Evolutionary conservation across 257 asterid species (phyloP), one percentile per base, ranked within the genome.

Genomic region (Primulina tabacum): DNA sequence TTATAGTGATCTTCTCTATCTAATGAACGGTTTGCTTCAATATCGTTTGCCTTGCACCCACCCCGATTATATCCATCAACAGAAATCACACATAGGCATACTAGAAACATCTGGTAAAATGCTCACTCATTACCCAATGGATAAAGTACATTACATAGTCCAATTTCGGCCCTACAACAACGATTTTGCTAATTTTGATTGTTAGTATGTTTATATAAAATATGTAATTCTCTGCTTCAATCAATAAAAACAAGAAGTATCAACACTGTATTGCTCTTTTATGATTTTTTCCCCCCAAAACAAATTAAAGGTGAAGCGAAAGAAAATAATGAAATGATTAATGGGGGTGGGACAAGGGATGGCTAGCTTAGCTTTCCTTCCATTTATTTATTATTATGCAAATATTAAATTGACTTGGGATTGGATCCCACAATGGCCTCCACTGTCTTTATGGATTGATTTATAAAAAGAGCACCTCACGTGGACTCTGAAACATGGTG

Each of bases 401-500:
- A 50, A 50, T 50, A 50, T 50, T 50, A 4, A 50, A 50, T 50
- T 50, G 57, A 50, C 57, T 50, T 50, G 57, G 57, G n/a, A 14
- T 14, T 43, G 55, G 55, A 43, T 43, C 55, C 55, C 57, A 50
- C 57, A 16, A 50, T 50, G 57, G 20, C 57, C 57, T 16, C 57
- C 57, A 16, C 21, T 50, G 56, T 47, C 20, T 47, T 43, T 11
- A 5, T 47, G 56, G 56, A 16, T 47, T 47, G 56, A 47, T 47
- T 14, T 47, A 47, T 14, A 47, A 47, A 47, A 50, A 16, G 57
- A 50, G 57, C 57, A 50, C 57, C 57, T 50, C 57, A 50, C 57
- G 57, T 50, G 57, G 57, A 50, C 57, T 50, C 57, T 50, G 57
- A 16, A 50, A 50, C 57, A 50, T 50, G 57, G 57, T 50, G 57